Evolutionary conservation across 2,329 filamentous ascomycete genomes (phyloP).

Genomic region (Graphilbum fragrans): DNA sequence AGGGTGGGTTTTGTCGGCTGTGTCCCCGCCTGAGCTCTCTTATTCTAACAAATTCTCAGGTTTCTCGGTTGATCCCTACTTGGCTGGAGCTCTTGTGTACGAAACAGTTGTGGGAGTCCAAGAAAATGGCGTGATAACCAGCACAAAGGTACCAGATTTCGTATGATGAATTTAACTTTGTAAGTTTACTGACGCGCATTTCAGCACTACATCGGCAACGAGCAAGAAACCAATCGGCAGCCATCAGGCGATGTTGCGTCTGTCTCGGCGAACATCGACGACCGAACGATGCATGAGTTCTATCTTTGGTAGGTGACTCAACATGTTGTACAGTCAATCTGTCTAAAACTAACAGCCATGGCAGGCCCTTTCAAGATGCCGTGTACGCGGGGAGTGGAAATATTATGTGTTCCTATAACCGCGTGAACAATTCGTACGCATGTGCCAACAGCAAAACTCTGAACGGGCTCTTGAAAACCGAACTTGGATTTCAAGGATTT

Average conservation of each 20-base stretch:
- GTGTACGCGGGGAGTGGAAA: conserved; percentile 45
- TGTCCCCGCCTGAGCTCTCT: no score
- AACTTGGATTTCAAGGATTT: conserved; percentile 49
- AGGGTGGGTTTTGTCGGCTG: conserved; percentile 16
- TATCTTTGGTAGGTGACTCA: conserved; percentile 31
- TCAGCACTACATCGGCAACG: conserved; percentile 54
- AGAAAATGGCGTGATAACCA: conserved; percentile 59
- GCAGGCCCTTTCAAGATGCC: conserved; percentile 40
- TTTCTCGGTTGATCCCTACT: conserved; percentile 45
- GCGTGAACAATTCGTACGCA: conserved; percentile 55
- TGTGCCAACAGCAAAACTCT: conserved; percentile 55
- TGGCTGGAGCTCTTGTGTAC: conserved; percentile 32
- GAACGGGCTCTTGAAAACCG: conserved; percentile 52
- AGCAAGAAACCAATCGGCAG: conserved; percentile 36
- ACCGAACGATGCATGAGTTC: conserved; percentile 30
- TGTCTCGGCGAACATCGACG: conserved; percentile 28
- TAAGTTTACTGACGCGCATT: no score
- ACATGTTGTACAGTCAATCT: background rate
- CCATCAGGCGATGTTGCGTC: conserved; percentile 35
- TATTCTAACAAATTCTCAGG: conserved; percentile 9
- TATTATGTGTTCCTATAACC: conserved; percentile 53
- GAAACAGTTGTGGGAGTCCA: conserved; percentile 59
- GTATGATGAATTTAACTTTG: no score
- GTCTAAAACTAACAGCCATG: background rate
- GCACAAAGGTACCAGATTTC: conserved; percentile 31